Evolutionary conservation across 2,329 filamentous ascomycete species (phyloP), one percentile per base, ranked within the genome.

Genomic region (Didymella glomerata): DNA sequence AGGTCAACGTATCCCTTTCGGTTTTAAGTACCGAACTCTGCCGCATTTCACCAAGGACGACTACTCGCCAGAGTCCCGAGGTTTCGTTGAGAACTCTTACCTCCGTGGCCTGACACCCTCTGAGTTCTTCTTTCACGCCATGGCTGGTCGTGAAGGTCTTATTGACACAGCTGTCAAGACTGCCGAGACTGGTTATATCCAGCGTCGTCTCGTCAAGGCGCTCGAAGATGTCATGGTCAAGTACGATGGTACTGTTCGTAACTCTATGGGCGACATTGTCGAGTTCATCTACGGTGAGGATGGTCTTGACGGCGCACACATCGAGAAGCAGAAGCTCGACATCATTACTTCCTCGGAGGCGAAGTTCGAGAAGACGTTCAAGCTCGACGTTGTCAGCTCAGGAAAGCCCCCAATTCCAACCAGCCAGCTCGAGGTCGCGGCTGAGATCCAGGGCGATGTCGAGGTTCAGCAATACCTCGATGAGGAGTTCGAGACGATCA

Each of bases 91-190:
- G 79, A 99, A 99, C 80, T 99, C 95, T 0, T 99, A 99, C 71
- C 86, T 99, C 13, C 91, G 95, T 83, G 95, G 95, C 55, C 82
- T 99, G 59, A 99, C 96, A 0, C 95, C 95, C 0, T 90, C 91
- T 0, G 95, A 99, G 70, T 99, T 99, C 81, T 99, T 97, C 83
- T 99, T 99, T 85, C 95, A 99, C 86, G 95, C 95, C 75, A 99
- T 99, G 95, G 95, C 95, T 84, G 95, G 95, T 92, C 89, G 95
- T 83, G 95, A 99, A 81, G 95, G 95, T 96, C 85, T 99, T 54
- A 99, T 99, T 70, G 95, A 99, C 85, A 99, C 95, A 51, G 95
- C 95, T 67, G 96, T 99, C 80, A 99, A 99, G 86, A 99, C 95
- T 66, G 95, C 95, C 20, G 96, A 99, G 79, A 99, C 96, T 57